These are phyloP conservation scores for Pelargonium cotyledonis DNA, from an alignment of 441 rosid genomes.

Conservation along the genomic window DNA sequence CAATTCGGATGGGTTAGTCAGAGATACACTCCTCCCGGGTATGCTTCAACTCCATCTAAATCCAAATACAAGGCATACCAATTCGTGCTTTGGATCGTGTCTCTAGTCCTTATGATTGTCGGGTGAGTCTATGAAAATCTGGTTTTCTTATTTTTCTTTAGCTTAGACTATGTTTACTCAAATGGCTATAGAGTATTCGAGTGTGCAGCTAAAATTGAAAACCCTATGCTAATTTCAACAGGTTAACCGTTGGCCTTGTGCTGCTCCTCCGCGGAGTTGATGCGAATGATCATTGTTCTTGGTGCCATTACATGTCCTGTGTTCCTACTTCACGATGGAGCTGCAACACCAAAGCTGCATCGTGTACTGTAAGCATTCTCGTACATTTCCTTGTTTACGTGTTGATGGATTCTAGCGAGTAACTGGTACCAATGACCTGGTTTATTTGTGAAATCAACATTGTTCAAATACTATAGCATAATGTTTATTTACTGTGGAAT, in stretches of 20 bases:
- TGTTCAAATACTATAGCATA: no score
- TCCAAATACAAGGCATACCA: conserved; percentile 65
- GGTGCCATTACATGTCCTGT: conserved; percentile 77
- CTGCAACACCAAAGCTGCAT: conserved; percentile 37
- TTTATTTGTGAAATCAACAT: no score
- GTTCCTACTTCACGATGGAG: conserved; percentile 65
- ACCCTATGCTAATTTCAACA: conserved; percentile 17
- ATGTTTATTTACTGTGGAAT: no score
- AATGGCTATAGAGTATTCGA: no score
- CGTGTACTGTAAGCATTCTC: not conserved
- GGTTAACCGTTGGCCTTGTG: conserved; percentile 48
- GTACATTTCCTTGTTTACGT: no score
- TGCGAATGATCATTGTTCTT: conserved; percentile 59
- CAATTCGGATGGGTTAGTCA: conserved; percentile 56
- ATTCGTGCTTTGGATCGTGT: conserved; percentile 38
- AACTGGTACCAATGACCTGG: not conserved
- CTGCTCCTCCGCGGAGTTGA: conserved; percentile 67
- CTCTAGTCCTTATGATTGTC: conserved; percentile 35
- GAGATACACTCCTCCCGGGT: conserved; percentile 27
- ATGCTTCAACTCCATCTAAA: conserved; percentile 37
- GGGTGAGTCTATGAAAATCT: conserved; percentile 42
- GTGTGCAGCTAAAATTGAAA: no score
- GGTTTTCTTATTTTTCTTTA: no score
- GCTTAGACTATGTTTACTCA: no score
- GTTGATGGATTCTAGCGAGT: no score